Evolutionary conservation across 176 grass and related monocot genomes (phyloP), one percentile per base, ranked within the genome.

Genomic region (Oryza australiensis): DNA sequence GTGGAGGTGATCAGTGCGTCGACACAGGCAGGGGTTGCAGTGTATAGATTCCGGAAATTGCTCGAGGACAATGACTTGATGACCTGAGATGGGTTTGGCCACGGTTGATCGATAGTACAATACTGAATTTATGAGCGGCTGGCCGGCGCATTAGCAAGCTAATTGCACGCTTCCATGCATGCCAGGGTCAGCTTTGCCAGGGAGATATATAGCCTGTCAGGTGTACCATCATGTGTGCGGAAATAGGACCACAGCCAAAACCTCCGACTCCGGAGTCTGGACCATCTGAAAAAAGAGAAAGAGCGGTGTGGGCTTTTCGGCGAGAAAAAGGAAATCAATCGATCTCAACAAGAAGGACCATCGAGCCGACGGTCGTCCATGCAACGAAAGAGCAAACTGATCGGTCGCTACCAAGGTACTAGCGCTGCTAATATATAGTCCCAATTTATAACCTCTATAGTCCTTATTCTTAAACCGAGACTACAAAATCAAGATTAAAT

Each of bases 81-180:
- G 76, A 12, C 11, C 68, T 16, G 18, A 74, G 24, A 74, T 33
- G 23, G 43, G 69, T 57, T 23, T 77, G 43, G 42, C 59, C 42
- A 68, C 13, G 64, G 10, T 45, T 42, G 76, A 29, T 30, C 23
- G 59, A 73, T 23, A 57, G 16, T 16, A 35, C 62, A 34, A 33
- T 68, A 40, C 9, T 40, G 70, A 80, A 74, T 86, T 86, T 74
- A 68, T 84, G 72, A 40, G 30, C 63, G 34, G 72, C 45, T 40
- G 43, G n/a, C 55, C n/a, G 49, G 6, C 18, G 53, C 53, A 9
- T 9, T 57, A n/a, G 53, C 53, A n/a, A 53, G 43, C 45, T 49
- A 74, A 59, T 62, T 37, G 82, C 63, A 42, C 67, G 15, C 26
- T 28, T 78, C 75, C 23, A 72, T 51, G 75, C n/a, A 40, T 48